Conservation (phyloP, 306 rosid species). For the Hippophae rhamnoides region DNA sequence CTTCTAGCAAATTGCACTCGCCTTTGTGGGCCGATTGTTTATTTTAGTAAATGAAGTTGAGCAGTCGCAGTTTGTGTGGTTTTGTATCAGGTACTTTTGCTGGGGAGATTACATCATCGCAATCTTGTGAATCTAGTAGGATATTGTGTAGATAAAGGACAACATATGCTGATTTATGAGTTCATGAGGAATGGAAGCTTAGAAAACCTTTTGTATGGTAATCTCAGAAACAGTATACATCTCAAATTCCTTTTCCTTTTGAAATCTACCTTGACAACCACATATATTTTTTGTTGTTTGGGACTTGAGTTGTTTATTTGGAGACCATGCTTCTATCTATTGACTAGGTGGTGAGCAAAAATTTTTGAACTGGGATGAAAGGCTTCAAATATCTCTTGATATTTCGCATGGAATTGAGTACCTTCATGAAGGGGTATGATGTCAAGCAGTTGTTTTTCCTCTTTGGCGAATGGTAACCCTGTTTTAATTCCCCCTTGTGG, state of each 20-base stretch:
- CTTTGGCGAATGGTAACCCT: slow-evolving; percentile 11
- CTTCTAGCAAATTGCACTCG: background rate
- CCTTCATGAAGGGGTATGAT: slow-evolving; percentile 91
- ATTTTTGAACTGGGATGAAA: slow-evolving; percentile 77
- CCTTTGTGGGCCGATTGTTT: background rate
- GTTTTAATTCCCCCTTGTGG: slow-evolving; percentile 14
- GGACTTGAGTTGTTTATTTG: background rate
- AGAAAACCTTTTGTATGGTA: slow-evolving; percentile 65
- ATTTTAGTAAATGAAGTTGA: background rate
- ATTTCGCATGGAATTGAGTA: slow-evolving; percentile 92
- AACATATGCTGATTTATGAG: slow-evolving; percentile 67
- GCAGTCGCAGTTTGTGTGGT: slow-evolving; percentile 9
- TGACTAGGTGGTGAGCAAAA: slow-evolving; percentile 51
- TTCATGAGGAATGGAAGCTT: slow-evolving; percentile 95
- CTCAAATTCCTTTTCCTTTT: too few species aligned
- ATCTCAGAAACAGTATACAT: slow-evolving; percentile 19
- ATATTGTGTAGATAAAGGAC: slow-evolving; percentile 91
- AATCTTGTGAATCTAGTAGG: slow-evolving; percentile 94
- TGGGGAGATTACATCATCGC: slow-evolving; percentile 95
- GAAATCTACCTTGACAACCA: too few species aligned
- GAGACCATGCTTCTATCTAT: slow-evolving; percentile 26
- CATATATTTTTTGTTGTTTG: too few species aligned
- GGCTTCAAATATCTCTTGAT: slow-evolving; percentile 83
- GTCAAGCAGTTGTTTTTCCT: slow-evolving; percentile 5
- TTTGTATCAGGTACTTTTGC: slow-evolving; percentile 61